Percentiles rank a stretch among this genome's conserved stretches.
These are phyloP conservation scores for Lyophyllum shimeji DNA, from an alignment of 768 basidiomycete genomes.

Conservation along the genomic window DNA sequence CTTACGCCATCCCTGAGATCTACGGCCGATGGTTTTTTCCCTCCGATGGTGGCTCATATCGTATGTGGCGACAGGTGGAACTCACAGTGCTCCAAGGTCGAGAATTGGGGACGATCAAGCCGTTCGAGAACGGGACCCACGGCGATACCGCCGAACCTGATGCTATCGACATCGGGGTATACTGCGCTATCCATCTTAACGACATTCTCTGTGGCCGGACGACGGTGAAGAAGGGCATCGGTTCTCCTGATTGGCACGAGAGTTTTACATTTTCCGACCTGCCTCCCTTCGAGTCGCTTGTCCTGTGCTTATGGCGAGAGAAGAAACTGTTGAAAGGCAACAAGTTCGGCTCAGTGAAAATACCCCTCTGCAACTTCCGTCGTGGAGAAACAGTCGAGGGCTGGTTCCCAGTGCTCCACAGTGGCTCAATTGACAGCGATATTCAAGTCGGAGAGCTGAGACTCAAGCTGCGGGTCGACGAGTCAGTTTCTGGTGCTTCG, in stretches of 20 bases:
- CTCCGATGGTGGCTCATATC: conserved; percentile 71
- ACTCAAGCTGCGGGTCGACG: conserved; percentile 71
- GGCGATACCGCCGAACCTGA: conserved; percentile 43
- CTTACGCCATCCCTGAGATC: conserved; percentile 79
- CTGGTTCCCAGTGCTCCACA: conserved; percentile 76
- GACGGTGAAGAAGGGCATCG: conserved; percentile 65
- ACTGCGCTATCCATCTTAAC: conserved; percentile 78
- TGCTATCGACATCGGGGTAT: conserved; percentile 65
- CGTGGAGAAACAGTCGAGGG: conserved; percentile 77
- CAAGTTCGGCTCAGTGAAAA: conserved; percentile 58
- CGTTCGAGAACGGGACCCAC: conserved; percentile 30
- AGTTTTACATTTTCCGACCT: conserved; percentile 70
- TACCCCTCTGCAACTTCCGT: conserved; percentile 70
- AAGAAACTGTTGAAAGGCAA: conserved; percentile 59
- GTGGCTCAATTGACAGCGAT: conserved; percentile 45
- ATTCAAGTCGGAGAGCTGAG: conserved; percentile 74
- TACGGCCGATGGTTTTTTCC: conserved; percentile 61
- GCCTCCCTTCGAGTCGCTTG: conserved; percentile 74
- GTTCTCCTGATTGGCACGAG: conserved; percentile 83
- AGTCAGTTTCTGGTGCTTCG: conserved; percentile 43
- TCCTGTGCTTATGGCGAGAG: conserved; percentile 68
- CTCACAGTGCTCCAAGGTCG: conserved; percentile 73
- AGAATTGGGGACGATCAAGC: conserved; percentile 58
- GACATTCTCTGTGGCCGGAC: conserved; percentile 70
- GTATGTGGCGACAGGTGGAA: conserved; percentile 86